Evolutionary conservation across 2,329 filamentous ascomycete species (phyloP).

Genomic region (Claviceps pazoutovae): DNA sequence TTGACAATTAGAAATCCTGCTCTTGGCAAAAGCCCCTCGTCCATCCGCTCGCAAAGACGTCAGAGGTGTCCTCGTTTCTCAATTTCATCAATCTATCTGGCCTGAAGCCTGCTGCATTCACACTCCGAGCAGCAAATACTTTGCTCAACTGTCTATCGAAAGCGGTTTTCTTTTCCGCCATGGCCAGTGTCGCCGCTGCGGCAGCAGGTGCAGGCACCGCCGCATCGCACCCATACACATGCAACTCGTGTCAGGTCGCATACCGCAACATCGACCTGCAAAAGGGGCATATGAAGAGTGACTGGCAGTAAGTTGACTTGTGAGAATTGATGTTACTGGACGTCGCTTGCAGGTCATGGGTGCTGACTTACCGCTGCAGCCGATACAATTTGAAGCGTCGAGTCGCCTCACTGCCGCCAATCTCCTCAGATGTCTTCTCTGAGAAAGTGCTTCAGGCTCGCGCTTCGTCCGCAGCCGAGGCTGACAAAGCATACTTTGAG

Average conservation of each 20-base stretch:
- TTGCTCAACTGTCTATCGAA: neutral
- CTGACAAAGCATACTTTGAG: slow-evolving; percentile 79
- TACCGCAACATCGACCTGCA: slow-evolving; percentile 91
- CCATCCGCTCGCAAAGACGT: neutral
- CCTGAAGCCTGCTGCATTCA: neutral
- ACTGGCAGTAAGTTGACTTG: slow-evolving; percentile 79
- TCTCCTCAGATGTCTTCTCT: slow-evolving; percentile 83
- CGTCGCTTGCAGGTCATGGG: too few relatives aligned
- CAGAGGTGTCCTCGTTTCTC: neutral
- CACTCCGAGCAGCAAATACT: neutral
- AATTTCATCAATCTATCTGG: neutral
- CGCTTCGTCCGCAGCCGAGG: slow-evolving; percentile 68
- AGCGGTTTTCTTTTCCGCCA: slow-evolving; percentile 14
- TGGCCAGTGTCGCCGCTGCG: slow-evolving; percentile 30
- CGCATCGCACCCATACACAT: slow-evolving; percentile 77
- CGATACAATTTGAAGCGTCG: slow-evolving; percentile 94
- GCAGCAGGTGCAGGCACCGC: slow-evolving; percentile 19
- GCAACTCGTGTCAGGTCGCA: slow-evolving; percentile 95
- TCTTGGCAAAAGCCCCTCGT: slow-evolving; percentile 1
- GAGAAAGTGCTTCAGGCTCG: slow-evolving; percentile 92
- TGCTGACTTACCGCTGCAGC: slow-evolving; percentile 27
- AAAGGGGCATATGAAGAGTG: slow-evolving; percentile 90
- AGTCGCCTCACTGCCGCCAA: slow-evolving; percentile 77
- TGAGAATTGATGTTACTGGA: neutral
- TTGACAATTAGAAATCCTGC: slow-evolving; percentile 9